A percentile compares a stretch with the other conserved stretches of the same genome.
Conservation (phyloP, 176 grass and related monocot genomes). For the Musa acuminata region DNA sequence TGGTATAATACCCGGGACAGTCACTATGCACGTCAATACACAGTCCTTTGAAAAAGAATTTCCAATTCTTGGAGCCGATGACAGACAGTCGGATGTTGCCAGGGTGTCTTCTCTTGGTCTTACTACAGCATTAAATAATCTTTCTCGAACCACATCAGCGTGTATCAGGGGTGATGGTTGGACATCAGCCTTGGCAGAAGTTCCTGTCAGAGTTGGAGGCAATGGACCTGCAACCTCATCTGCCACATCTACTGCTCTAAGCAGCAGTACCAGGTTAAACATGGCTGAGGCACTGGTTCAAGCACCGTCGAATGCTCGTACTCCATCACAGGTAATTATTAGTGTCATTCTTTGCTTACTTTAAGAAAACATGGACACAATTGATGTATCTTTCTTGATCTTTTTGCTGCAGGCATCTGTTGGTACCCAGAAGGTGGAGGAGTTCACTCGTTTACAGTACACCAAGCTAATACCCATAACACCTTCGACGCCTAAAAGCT, state of each 20-base stretch:
- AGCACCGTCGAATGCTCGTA: not conserved
- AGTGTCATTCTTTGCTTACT: not conserved
- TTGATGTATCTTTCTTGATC: not conserved
- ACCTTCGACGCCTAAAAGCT: constrained; percentile 11
- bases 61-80: constrained; percentile 2
- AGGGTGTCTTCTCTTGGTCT: constrained; percentile 10
- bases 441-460: not conserved
- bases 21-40: too few species aligned
- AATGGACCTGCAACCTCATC: not conserved
- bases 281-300: constrained; percentile 11
- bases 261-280: constrained; percentile 1
- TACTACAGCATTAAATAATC: not conserved
- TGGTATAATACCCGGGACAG: constrained; percentile 3
- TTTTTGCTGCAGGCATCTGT: not conserved
- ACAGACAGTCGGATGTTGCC: not conserved
- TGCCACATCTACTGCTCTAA: not conserved
- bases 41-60: not conserved
- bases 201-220: not conserved
- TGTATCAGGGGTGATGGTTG: not conserved
- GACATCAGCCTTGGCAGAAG: constrained; percentile 7
- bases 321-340: not conserved
- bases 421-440: not conserved
- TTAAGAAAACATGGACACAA: not conserved
- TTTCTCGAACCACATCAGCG: not conserved
- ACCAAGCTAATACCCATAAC: constrained; percentile 3